Conservation (phyloP, 2,329 filamentous ascomycete species). For the Alternaria dauci region DNA sequence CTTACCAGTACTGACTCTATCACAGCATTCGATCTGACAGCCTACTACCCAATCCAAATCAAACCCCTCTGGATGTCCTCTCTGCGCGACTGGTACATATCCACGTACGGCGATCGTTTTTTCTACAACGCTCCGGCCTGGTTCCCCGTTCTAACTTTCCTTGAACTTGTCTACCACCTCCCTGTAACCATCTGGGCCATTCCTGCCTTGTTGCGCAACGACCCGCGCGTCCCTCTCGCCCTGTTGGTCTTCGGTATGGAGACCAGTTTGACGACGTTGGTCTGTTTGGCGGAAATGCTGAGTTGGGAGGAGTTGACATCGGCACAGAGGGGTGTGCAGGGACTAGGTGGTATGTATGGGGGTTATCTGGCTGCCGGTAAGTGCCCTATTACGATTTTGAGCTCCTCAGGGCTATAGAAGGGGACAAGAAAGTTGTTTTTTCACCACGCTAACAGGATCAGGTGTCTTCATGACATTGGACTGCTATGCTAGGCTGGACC, state of each 20-base stretch:
- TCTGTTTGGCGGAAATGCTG: constrained; percentile 69
- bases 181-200: constrained; percentile 69
- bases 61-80: constrained; percentile 59
- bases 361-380: constrained; percentile 47
- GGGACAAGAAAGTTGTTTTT: too few species aligned
- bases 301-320: constrained; percentile 56
- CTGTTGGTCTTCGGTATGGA: constrained; percentile 68
- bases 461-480: constrained; percentile 49
- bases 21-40: constrained; percentile 68
- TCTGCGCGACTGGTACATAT: constrained; percentile 66
- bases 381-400: constrained; percentile 4
- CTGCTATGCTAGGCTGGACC: constrained; percentile 45
- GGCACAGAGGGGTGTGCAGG: constrained; percentile 37
- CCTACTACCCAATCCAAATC: constrained; percentile 64
- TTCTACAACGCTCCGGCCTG: constrained; percentile 67
- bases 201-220: constrained; percentile 63
- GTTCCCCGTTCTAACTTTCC: constrained; percentile 65
- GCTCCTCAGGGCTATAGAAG: too few species aligned
- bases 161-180: constrained; percentile 69
- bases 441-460: constrained; percentile 18
- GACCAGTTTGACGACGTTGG: constrained; percentile 68
- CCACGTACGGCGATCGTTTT: constrained; percentile 70
- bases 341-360: constrained; percentile 51
- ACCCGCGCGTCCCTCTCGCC: constrained; percentile 66
- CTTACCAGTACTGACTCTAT: background rate